Conservation (phyloP, 345 rosid genomes). For the Euclidium syriacum region DNA sequence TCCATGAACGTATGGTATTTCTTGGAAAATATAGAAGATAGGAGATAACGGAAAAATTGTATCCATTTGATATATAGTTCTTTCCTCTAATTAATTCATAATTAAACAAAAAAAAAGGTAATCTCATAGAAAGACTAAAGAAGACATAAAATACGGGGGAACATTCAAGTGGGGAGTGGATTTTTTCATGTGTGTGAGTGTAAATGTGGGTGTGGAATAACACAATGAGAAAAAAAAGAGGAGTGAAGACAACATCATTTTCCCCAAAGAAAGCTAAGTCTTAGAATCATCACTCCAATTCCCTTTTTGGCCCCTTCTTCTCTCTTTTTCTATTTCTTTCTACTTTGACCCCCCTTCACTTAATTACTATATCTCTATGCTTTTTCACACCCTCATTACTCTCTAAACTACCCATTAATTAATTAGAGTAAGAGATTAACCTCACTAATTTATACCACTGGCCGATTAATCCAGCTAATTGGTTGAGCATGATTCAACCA, state of each 20-base stretch:
- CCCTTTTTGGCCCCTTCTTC: slow-evolving; percentile 27
- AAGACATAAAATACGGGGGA: not conserved
- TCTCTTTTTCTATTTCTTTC: slow-evolving; percentile 12
- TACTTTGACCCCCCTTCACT: slow-evolving; percentile 29
- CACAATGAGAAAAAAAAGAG: slow-evolving; percentile 19
- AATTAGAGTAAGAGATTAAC: not conserved
- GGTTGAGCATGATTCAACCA: slow-evolving; percentile 1
- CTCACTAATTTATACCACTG: slow-evolving; percentile 3
- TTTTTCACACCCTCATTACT: slow-evolving; percentile 23
- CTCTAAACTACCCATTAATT: slow-evolving; percentile 2
- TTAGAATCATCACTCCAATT: slow-evolving; percentile 32
- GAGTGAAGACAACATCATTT: slow-evolving; percentile 36
- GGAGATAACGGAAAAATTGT: too few relatives aligned
- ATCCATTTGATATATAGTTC: too few relatives aligned
- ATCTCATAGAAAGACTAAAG: not conserved
- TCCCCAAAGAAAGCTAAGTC: slow-evolving; percentile 34
- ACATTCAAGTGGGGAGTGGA: slow-evolving; percentile 16
- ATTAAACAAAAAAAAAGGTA: not conserved
- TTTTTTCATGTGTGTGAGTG: slow-evolving; percentile 29
- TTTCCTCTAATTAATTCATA: too few relatives aligned
- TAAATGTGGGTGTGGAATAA: slow-evolving; percentile 32
- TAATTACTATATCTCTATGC: slow-evolving; percentile 9
- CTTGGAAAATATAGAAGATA: too few relatives aligned
- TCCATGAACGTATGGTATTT: too few relatives aligned
- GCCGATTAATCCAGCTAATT: slow-evolving; percentile 12